These are phyloP conservation scores for Lepidium sativum DNA, from an alignment of 345 rosid genomes.

Conservation along the genomic window DNA sequence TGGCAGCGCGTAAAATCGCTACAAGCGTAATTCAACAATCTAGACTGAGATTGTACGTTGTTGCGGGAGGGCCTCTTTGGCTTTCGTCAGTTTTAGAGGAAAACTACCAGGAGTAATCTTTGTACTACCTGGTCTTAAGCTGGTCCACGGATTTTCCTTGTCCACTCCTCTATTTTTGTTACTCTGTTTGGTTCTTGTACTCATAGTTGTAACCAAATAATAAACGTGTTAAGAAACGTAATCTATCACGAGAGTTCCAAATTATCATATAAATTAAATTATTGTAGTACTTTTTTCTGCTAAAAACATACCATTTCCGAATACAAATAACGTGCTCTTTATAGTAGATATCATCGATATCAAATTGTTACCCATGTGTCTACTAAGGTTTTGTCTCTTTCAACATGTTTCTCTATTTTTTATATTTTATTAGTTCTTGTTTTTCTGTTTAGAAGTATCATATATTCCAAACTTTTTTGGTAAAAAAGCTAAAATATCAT, in stretches of 20 bases:
- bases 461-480: constrained; percentile 10
- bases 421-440: background rate
- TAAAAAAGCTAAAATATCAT: background rate
- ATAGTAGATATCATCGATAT: background rate
- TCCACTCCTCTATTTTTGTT: too few species aligned
- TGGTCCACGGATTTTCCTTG: too few species aligned
- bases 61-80: too few species aligned
- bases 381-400: constrained; percentile 11
- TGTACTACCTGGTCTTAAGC: too few species aligned
- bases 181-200: too few species aligned
- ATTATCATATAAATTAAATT: background rate
- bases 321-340: background rate
- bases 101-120: too few species aligned
- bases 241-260: background rate
- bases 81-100: too few species aligned
- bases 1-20: too few species aligned
- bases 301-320: background rate
- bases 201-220: too few species aligned
- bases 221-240: background rate
- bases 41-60: too few species aligned
- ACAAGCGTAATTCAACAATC: too few species aligned
- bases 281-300: background rate
- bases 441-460: background rate
- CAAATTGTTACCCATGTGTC: constrained; percentile 2
- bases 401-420: background rate